Evolutionary conservation across 192 early-diverging fungal genomes (phyloP).

Genomic region (Podila epigama): DNA sequence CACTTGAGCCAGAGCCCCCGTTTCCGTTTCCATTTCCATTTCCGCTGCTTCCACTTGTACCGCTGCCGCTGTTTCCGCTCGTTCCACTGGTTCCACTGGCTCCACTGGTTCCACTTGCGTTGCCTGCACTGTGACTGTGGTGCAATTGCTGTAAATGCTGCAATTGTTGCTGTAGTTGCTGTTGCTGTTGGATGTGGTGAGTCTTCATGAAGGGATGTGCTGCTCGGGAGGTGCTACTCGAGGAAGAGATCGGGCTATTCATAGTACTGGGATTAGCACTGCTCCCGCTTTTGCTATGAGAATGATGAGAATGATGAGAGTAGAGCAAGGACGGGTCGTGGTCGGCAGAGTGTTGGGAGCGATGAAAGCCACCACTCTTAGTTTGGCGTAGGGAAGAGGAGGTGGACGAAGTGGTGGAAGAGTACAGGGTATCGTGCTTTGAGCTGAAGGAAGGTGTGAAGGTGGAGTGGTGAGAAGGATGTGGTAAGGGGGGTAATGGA

Average conservation of each 20-base stretch:
- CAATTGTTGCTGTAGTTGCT: conserved; percentile 2
- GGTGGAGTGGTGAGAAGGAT: no score
- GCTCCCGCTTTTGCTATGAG: no score
- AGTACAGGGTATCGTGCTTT: conserved; percentile 2
- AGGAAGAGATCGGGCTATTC: no score
- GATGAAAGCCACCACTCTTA: no score
- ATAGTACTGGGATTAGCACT: no score
- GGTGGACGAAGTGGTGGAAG: not conserved
- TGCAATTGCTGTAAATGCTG: not conserved
- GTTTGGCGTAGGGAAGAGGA: not conserved
- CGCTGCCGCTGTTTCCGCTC: not conserved
- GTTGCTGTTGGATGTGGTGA: not conserved
- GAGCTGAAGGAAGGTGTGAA: not conserved
- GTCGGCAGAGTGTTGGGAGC: no score
- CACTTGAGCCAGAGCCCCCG: no score
- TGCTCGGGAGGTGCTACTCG: no score
- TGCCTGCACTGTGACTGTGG: not conserved
- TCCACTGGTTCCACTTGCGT: not conserved
- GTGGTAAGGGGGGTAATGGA: not conserved
- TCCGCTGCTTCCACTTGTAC: not conserved
- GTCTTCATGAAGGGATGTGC: no score
- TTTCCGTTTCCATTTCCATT: not conserved
- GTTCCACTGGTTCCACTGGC: not conserved
- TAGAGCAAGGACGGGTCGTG: not conserved
- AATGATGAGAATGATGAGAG: no score